Evolutionary conservation across 768 basidiomycete species (phyloP), one percentile per base, ranked within the genome.

Genomic region (Suillus lakei): DNA sequence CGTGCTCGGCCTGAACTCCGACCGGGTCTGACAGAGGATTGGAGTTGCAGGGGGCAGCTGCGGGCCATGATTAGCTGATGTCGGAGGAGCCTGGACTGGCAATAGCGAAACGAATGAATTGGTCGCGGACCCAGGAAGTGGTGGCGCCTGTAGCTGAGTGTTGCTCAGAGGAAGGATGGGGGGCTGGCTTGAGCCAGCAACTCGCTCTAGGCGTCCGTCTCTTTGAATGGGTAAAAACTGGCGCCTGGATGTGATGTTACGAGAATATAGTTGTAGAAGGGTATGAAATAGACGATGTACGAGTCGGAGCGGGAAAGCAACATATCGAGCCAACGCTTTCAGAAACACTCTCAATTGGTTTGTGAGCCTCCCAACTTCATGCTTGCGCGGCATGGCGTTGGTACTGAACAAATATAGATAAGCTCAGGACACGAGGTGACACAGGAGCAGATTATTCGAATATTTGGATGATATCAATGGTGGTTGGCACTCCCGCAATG

Each of bases 191-290:
- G 58, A 59, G 6, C 26, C 26, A 28, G 58, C 26, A 30, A 41
- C 39, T 30, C 16, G 38, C 26, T 28, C 39, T 21, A 18, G 16
- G 18, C 3, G 39, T n/a, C 18, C 39, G 6, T 59, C 39, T 4
- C 9, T 16, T 6, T 41, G 26, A 41, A 21, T 23, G 10, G 10
- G 39, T 41, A 21, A 2, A 18, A 13, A 28, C 39, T 7, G 53
- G 30, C 39, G 26, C 10, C 26, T 50, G 26, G 48, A 28, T 4
- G 26, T 15, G 13, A 50, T 26, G 26, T 13, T 39, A 30, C 39
- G 58, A 41, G 38, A 59, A 59, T 41, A 59, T 59, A 16, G 38
- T 41, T 41, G 39, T 18, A 28, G 10, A 59, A 59, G 38, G 58
- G 10, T 21, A 39, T 13, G 58, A 41, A 59, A 30, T 18, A 59